These are phyloP conservation scores for Fusarium sp. DNA, from an alignment of 2,329 filamentous ascomycete genomes.

Conservation along the genomic window DNA sequence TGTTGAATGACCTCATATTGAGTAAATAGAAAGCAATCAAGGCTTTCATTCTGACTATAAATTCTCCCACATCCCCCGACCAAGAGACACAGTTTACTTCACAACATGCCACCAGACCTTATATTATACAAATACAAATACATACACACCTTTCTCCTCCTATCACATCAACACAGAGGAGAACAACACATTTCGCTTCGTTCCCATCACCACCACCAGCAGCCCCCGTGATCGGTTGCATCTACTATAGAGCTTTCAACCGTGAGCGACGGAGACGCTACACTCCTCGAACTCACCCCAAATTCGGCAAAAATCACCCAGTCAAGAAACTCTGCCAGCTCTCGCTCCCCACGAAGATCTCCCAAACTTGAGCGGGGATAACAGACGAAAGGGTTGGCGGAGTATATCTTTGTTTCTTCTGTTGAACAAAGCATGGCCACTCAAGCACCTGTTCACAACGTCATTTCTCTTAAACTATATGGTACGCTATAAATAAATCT, in stretches of 20 bases:
- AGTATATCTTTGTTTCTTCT: no score
- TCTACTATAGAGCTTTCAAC: no score
- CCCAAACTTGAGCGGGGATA: background rate
- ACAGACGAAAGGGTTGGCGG: no score
- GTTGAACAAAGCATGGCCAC: background rate
- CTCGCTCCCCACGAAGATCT: background rate
- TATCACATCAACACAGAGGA: accelerated
- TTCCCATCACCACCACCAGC: background rate
- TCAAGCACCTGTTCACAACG: background rate
- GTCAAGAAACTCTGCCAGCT: background rate
- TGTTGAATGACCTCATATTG: background rate
- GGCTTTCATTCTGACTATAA: background rate
- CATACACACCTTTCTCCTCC: no score
- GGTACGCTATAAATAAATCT: background rate
- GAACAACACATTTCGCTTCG: background rate
- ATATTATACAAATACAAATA: background rate
- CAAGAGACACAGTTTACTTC: background rate
- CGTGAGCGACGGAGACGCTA: accelerated
- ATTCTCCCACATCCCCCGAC: background rate
- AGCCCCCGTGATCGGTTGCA: background rate
- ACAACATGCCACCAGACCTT: background rate
- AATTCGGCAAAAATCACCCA: background rate
- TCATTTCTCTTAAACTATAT: background rate
- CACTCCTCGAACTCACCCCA: background rate
- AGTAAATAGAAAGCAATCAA: background rate